phyloP scores from a whole-genome alignment of 1,284 basidiomycete species.

The Leccinum subfulvum region DNA sequence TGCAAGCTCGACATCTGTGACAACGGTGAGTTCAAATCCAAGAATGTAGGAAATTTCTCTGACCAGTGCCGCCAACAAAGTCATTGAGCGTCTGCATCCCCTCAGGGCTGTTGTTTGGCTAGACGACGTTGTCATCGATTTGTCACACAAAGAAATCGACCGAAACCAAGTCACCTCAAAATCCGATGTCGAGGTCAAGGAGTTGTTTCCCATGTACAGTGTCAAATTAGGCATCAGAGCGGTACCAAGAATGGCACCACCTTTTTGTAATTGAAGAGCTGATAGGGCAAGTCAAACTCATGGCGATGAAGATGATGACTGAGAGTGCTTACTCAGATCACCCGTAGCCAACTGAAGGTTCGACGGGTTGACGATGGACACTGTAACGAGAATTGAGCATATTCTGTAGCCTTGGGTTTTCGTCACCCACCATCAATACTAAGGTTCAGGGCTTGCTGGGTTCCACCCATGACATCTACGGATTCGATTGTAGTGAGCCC shows the following conservation, averaged over 20 bases:
- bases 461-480: constrained; percentile 74
- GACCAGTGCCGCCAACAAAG: constrained; percentile 63
- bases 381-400: constrained; percentile 30
- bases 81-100: constrained; percentile 67
- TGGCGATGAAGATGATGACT: background rate
- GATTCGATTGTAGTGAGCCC: constrained; percentile 55
- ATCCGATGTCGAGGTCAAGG: constrained; percentile 44
- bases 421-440: constrained; percentile 49
- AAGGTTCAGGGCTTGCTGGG: constrained; percentile 58
- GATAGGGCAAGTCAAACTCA: constrained; percentile 1
- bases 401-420: background rate
- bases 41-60: constrained; percentile 12
- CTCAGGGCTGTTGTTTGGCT: constrained; percentile 64
- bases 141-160: background rate
- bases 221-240: constrained; percentile 59
- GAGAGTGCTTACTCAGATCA: constrained; percentile 50
- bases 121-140: constrained; percentile 13
- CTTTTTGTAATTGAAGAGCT: constrained; percentile 59
- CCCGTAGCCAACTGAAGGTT: constrained; percentile 63
- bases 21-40: background rate
- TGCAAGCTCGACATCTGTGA: constrained; percentile 48
- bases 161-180: constrained; percentile 42
- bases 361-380: constrained; percentile 72
- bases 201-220: constrained; percentile 59
- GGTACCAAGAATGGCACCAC: constrained; percentile 54